Conservation (phyloP, 2,329 filamentous ascomycete genomes). For the Fusarium sp. region DNA sequence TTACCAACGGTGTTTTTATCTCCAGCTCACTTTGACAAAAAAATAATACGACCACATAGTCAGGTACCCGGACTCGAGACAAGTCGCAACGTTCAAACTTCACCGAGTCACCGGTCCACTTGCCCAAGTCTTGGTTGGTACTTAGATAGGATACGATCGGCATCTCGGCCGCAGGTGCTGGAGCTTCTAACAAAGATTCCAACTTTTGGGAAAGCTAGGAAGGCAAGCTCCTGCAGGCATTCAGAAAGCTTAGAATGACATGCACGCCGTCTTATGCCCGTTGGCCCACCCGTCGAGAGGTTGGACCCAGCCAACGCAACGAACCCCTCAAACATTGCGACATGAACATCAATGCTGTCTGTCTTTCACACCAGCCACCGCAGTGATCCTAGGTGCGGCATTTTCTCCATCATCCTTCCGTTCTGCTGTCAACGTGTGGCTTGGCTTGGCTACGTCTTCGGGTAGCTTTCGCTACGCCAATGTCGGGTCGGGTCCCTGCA, state of each 20-base stretch:
- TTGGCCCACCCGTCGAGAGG: conserved; percentile 16
- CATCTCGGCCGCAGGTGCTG: conserved; percentile 16
- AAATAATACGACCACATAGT: not conserved
- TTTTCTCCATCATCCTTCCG: conserved; percentile 24
- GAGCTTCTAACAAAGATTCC: conserved; percentile 8
- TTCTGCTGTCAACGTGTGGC: conserved; percentile 15
- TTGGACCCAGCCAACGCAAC: conserved; percentile 7
- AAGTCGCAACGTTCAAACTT: conserved; percentile 4
- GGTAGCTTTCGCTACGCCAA: conserved; percentile 16
- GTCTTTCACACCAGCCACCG: conserved; percentile 21
- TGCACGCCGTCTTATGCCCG: conserved; percentile 33
- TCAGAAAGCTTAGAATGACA: conserved; percentile 27
- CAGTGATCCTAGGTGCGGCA: conserved; percentile 26
- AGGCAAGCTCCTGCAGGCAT: conserved; percentile 17
- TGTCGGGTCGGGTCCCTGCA: conserved; percentile 27
- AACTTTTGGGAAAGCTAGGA: conserved; percentile 10
- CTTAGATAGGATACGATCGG: conserved; percentile 39
- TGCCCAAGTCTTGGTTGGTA: conserved; percentile 19
- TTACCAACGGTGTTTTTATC: not conserved
- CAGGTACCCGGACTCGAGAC: conserved; percentile 15
- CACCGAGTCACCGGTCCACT: conserved; percentile 38
- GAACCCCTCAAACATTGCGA: conserved; percentile 13
- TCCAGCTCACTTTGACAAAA: not conserved
- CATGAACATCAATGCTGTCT: conserved; percentile 11
- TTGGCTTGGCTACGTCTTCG: conserved; percentile 8